Base-by-base conservation (phyloP, 176 grass and related monocot genomes). In the Triticum urartu region DNA sequence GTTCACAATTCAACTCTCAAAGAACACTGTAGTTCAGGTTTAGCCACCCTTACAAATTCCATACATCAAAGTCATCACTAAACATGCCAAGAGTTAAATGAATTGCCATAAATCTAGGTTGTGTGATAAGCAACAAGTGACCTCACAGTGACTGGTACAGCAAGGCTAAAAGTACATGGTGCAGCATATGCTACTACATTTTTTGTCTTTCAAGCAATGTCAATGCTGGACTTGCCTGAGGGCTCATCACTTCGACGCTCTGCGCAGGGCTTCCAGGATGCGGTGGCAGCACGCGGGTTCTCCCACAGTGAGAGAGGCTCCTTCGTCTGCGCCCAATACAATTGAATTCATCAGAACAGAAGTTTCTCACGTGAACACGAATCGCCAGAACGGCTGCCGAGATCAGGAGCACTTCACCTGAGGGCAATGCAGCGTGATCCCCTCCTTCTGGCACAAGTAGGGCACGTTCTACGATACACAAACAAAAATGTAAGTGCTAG, bases 221-320 rank as follows among this genome's bases (percentile, higher is more conserved):
- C 40, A 45, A 85, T 36, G 34, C 21, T 64, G 68, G 4, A 83
- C 88, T 87, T 89, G 77, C 94, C 94, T 87, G 94, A 91, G 36
- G 92, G 85, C 26, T 91, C 87, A 86, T 86, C 22, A 9, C 79
- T 81, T 24, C 72, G 80, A 21, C 81, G 80, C 79, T 95, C 91
- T 28, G 94, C 94, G 14, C 94, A 95, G 66, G 94, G 89, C 69
- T 93, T 95, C 94, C 94, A 95, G 26, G 94, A 91, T 5, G 87
- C 83, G 66, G 94, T 93, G 8, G 91, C 76, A 61, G 89, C 89
- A 59, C 88, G 90, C 5, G 94, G 94, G 82, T 95, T 95, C 91
- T 93, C 89, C 94, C 94, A 95, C 21, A 93, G 89, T 5, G 94
- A 95, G 1, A 63, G 77, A 15, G 81, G 38, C 64, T 89, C 94